phyloP scores from a whole-genome alignment of 345 rosid genomes.

The Durio zibethinus region DNA sequence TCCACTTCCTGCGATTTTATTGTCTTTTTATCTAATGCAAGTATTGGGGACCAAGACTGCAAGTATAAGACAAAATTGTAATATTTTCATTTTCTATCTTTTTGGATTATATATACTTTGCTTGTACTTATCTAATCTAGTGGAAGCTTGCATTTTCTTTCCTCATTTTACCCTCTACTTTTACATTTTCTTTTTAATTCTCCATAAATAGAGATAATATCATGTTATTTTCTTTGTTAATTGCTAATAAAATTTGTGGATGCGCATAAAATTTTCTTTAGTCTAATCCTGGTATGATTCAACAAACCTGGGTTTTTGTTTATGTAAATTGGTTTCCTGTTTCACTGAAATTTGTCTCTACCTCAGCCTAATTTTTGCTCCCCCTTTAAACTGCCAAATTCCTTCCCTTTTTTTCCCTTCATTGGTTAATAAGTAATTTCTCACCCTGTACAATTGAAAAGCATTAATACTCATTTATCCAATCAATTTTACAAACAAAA shows the following conservation, averaged over 20 bases:
- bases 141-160: neutral
- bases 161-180: neutral
- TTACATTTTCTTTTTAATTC: neutral
- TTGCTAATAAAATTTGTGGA: neutral
- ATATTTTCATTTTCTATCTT: neutral
- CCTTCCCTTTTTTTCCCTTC: neutral
- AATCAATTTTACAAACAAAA: neutral
- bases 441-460: neutral
- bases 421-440: neutral
- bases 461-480: neutral
- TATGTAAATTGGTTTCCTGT: neutral
- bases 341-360: neutral
- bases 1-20: slow-evolving; percentile 53
- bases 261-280: neutral
- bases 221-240: neutral
- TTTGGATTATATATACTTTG: neutral
- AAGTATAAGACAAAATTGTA: slow-evolving; percentile 56
- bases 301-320: neutral
- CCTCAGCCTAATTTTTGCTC: neutral
- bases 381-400: neutral
- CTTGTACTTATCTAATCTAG: neutral
- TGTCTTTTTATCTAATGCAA: slow-evolving; percentile 38
- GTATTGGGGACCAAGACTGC: slow-evolving; percentile 52
- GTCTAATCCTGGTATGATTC: neutral
- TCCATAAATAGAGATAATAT: neutral